Evolutionary conservation across 2,329 filamentous ascomycete genomes (phyloP).

Genomic region (Ceratocystis colombiana): DNA sequence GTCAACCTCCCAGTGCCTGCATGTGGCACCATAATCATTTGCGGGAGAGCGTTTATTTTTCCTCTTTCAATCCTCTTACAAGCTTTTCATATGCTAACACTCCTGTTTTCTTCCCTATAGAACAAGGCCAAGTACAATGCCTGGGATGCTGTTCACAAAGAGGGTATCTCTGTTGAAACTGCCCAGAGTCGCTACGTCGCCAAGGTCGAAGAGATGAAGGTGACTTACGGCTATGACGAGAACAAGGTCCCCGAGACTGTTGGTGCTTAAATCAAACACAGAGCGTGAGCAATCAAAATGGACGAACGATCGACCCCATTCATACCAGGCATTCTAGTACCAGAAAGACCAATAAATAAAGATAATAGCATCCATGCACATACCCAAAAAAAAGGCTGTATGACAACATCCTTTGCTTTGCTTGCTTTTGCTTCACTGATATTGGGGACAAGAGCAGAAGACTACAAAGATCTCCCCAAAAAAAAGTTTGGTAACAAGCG

Average conservation of each 20-base stretch:
- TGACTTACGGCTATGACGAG: constrained; percentile 55
- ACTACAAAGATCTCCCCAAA: no score
- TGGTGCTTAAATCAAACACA: constrained; percentile 29
- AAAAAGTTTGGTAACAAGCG: no score
- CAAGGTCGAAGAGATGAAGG: constrained; percentile 62
- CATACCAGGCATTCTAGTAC: background rate
- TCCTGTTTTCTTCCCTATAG: constrained; percentile 35
- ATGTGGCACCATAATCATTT: no score
- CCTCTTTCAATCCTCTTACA: background rate
- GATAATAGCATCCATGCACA: background rate
- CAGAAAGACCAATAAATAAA: background rate
- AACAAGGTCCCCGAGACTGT: constrained; percentile 54
- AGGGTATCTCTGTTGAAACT: constrained; percentile 49
- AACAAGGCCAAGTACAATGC: constrained; percentile 70
- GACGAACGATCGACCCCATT: background rate
- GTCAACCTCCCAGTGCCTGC: background rate
- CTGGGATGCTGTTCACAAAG: constrained; percentile 62
- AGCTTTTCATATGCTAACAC: constrained; percentile 15
- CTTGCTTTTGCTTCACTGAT: no score
- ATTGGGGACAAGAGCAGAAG: no score
- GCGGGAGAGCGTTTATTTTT: background rate
- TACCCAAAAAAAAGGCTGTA: background rate
- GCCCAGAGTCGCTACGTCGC: constrained; percentile 70
- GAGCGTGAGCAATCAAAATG: background rate
- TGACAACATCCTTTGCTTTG: no score